Base-by-base conservation (phyloP, 495 filamentous ascomycete genomes). In the Xylaria intraflava region DNA sequence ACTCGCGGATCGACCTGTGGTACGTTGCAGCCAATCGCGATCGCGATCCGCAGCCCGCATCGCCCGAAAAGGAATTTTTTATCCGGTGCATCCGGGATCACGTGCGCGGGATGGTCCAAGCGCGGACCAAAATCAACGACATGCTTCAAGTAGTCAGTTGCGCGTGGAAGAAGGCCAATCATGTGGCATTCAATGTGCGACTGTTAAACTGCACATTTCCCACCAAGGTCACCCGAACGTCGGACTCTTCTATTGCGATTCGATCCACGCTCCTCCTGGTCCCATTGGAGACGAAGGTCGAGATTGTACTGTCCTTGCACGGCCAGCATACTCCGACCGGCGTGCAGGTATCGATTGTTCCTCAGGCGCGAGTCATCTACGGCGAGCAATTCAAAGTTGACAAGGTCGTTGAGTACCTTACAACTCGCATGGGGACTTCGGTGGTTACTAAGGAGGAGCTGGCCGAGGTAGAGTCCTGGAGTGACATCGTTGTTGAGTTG, bases 31-130 rank as follows among this genome's bases (percentile, higher is more conserved):
- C 66, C 70, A 69, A 77, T 71, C 68, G 66, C 55, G 69, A 81
- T 56, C 54, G 60, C 72, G 59, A 75, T 59, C 62, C 77, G 65
- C 52, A 68, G 66, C 72, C 76, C 49, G 53, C 56, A 61, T 79
- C 69, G 44, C 61, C 56, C 33, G 81, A 86, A 57, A 80, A 79
- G 49, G 79, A 85, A 44, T 90, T 90, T 72, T 87, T 89, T 59
- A 70, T 90, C 2, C 78, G 84, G 56, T 77, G 80, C 57, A 78
- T 85, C 52, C 74, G 78, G 38, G 76, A 80, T 40, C 75, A 78
- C 41, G 65, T 86, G 16, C 78, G 81, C 44, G 75, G 68, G 29
- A 44, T 48, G 30, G 60, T 70, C 31, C 76, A 84, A 66, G 59
- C 65, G 35, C 57, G 72, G 43, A 76, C 76, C 0, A 66, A 65